phyloP scores from a whole-genome alignment of 208 protist species.

The Leishmania tropica region DNA sequence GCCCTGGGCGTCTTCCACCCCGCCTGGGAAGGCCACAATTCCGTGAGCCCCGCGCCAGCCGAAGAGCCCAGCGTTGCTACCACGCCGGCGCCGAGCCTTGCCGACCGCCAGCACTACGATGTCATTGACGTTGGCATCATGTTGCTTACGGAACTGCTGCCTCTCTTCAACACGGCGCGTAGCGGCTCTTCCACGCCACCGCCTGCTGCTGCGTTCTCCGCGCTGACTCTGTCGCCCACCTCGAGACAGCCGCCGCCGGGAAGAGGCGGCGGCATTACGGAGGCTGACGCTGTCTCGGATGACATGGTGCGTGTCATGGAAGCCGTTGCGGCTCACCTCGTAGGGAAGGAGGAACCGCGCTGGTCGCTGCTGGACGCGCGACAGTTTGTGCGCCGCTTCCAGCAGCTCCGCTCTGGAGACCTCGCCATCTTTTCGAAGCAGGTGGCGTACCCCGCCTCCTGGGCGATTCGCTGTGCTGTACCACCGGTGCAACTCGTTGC shows the following conservation, averaged over 20 bases:
- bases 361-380: constrained; percentile 64
- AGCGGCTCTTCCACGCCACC: constrained; percentile 1
- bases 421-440: constrained; percentile 52
- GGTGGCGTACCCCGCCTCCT: constrained; percentile 46
- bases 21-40: constrained; percentile 16
- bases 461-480: constrained; percentile 36
- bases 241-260: constrained; percentile 6
- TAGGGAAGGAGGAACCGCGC: constrained; percentile 56
- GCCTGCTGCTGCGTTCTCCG: neutral
- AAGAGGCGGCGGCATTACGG: neutral
- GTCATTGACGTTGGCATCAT: constrained; percentile 42
- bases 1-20: constrained; percentile 60
- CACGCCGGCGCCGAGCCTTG: constrained; percentile 11
- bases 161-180: constrained; percentile 1
- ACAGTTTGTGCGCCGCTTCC: constrained; percentile 58
- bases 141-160: constrained; percentile 31
- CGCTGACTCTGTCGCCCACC: constrained; percentile 12
- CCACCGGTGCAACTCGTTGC: constrained; percentile 41
- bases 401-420: constrained; percentile 42
- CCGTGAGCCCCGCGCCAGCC: neutral
- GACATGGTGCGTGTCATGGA: constrained; percentile 47
- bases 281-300: constrained; percentile 1
- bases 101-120: constrained; percentile 28
- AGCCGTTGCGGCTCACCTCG: constrained; percentile 61
- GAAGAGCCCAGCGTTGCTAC: neutral